These are phyloP conservation scores for Venturia pyrina DNA, from an alignment of 2,329 filamentous ascomycete species.

Conservation along the genomic window DNA sequence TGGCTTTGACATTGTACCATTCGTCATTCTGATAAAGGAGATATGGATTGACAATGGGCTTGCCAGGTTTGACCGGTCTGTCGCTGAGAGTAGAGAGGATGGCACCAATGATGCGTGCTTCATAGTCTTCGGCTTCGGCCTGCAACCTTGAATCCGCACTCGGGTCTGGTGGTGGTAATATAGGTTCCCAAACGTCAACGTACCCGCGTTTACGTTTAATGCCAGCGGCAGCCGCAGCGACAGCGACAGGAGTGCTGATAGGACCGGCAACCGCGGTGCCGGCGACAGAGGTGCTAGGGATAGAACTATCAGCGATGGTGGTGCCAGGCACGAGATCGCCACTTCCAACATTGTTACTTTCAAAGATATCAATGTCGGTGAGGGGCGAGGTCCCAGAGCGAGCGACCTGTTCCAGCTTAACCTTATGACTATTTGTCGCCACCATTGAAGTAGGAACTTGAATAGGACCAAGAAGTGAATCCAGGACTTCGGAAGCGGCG, in stretches of 20 bases:
- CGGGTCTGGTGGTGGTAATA: slow-evolving; percentile 5
- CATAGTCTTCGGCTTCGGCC: slow-evolving; percentile 39
- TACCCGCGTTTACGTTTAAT: slow-evolving; percentile 16
- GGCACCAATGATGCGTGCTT: slow-evolving; percentile 46
- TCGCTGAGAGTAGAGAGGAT: slow-evolving; percentile 59
- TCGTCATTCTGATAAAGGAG: slow-evolving; percentile 76
- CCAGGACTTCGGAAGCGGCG: slow-evolving; percentile 76
- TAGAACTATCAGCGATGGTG: background rate
- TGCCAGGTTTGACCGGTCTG: slow-evolving; percentile 60
- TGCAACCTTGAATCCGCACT: background rate
- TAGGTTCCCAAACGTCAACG: slow-evolving; percentile 12
- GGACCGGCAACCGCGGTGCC: background rate
- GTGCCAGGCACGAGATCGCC: background rate
- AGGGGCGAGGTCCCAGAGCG: background rate
- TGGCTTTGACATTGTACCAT: slow-evolving; percentile 51
- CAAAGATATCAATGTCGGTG: background rate
- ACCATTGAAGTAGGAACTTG: slow-evolving; percentile 67
- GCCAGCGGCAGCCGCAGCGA: background rate
- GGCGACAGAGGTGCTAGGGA: background rate
- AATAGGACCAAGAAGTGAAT: slow-evolving; percentile 72
- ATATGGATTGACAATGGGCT: slow-evolving; percentile 75
- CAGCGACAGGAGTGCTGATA: background rate
- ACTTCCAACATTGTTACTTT: background rate
- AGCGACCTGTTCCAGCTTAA: background rate
- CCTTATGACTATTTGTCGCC: slow-evolving; percentile 31